Evolutionary conservation across 805 yeast species (phyloP), one percentile per base, ranked within the genome.

Genomic region (Sugiyamaella valdiviana): DNA sequence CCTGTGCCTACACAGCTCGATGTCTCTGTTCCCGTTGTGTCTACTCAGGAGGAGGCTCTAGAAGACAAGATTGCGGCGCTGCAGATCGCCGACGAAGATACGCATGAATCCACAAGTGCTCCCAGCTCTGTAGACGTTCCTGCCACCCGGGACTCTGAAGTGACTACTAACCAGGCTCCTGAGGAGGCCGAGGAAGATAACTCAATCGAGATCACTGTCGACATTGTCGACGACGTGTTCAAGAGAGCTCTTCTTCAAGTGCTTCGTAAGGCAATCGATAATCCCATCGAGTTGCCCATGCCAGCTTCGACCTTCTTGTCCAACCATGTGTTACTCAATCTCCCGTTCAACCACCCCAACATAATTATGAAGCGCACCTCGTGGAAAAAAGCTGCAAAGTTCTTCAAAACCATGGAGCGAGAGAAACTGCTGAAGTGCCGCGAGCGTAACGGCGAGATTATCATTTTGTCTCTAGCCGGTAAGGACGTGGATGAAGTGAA

Each of bases 371-470:
- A 89, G 64, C 83, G 80, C 60, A 81, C 96, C 0, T 78, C 89
- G 2, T 91, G 95, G 95, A 89, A 85, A 64, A 91, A 91, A 61
- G 79, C 91, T 3, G 76, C 89, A 12, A 90, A 89, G 63, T 88
- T 83, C 59, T 67, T 91, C 47, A 91, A 88, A 61, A 81, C 85
- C 5, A 87, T 90, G 82, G 96, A 86, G 55, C 91, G 88, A 62
- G 73, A 74, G 39, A 79, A 79, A 1, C 77, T 82, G 48, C 52
- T 93, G 19, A 80, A 79, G 49, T 63, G 82, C 21, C 87, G 89
- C 56, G 97, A 95, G 6, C 85, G 87, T 59, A 93, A 82, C 36
- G 96, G 90, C 50, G 95, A 85, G 58, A 68, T 89, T 22, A 73
- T 76, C 0, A 70, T 91, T 17, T 69, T 74, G 1, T 69, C 75